A percentile compares a stretch with the other conserved stretches of the same genome.
phyloP scores from a whole-genome alignment of 495 filamentous ascomycete genomes.

The Acidomyces sp. region DNA sequence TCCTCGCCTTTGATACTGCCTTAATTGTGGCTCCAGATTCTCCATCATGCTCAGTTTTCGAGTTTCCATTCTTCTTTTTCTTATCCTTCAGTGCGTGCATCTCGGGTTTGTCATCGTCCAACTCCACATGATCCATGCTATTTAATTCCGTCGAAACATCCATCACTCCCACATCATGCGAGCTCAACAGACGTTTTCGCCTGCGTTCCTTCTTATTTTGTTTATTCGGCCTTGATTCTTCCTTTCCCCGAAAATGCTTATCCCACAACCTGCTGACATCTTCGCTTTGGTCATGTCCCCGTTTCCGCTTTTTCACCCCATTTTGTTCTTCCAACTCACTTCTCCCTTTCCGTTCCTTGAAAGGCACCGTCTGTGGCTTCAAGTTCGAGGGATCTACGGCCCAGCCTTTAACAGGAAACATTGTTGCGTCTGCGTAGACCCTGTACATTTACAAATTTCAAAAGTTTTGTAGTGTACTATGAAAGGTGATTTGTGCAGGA shows the following conservation, averaged over 20 bases:
- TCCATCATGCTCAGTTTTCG: slow-evolving; percentile 9
- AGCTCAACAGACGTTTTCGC: neutral
- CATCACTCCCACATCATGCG: neutral
- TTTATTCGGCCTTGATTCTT: neutral
- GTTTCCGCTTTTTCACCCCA: neutral
- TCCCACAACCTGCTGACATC: slow-evolving; percentile 1
- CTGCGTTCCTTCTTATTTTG: neutral
- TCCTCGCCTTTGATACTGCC: slow-evolving; percentile 13
- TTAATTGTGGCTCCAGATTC: slow-evolving; percentile 29
- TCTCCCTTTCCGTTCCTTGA: neutral
- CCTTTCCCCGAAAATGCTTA: neutral
- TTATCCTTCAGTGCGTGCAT: slow-evolving; percentile 17
- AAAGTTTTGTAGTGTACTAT: too few species aligned
- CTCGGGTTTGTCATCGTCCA: neutral
- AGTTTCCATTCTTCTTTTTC: slow-evolving; percentile 14
- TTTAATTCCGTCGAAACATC: neutral
- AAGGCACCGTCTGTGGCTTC: neutral
- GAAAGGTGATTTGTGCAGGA: too few species aligned
- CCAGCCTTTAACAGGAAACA: neutral
- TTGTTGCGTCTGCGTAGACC: slow-evolving; percentile 1
- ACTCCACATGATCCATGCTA: neutral
- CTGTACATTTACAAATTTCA: too few species aligned
- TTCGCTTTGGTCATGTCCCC: neutral
- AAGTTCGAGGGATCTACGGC: neutral
- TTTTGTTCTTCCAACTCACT: neutral